These are phyloP conservation scores for Colletotrichum sp. DNA, from an alignment of 2,329 filamentous ascomycete species.

Conservation along the genomic window DNA sequence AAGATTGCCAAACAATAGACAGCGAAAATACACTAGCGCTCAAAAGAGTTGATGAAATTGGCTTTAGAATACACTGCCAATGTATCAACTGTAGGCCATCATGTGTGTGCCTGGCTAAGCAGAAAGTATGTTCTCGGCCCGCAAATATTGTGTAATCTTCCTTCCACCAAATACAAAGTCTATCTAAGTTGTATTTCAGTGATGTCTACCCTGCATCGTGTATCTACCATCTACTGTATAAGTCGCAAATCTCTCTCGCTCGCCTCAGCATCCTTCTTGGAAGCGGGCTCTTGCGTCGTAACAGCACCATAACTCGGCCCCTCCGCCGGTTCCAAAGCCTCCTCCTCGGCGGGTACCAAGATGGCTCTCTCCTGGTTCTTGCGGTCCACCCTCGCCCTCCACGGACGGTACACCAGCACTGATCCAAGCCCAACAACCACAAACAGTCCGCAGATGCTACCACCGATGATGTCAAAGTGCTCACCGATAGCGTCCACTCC, in stretches of 20 bases:
- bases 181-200: background rate
- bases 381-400: constrained; percentile 62
- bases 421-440: constrained; percentile 77
- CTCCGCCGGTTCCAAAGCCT: background rate
- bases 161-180: background rate
- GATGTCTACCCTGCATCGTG: background rate
- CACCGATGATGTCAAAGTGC: constrained; percentile 86
- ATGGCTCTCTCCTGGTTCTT: constrained; percentile 9
- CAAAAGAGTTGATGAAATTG: background rate
- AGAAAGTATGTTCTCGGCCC: background rate
- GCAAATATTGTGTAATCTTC: background rate
- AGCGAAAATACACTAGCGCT: background rate
- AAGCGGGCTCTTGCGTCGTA: background rate
- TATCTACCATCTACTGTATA: background rate
- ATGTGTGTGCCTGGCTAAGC: background rate
- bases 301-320: constrained; percentile 63
- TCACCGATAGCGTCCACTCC: constrained; percentile 79
- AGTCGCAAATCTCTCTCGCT: background rate
- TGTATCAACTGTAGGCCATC: background rate
- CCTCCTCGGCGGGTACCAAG: background rate
- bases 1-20: background rate
- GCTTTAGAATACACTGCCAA: background rate
- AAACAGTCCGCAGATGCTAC: constrained; percentile 85
- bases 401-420: constrained; percentile 78
- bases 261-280: background rate